A percentile compares a stretch with the other conserved stretches of the same genome.
Conservation (phyloP, 2,329 filamentous ascomycete species). For the Trichothecium roseum region DNA sequence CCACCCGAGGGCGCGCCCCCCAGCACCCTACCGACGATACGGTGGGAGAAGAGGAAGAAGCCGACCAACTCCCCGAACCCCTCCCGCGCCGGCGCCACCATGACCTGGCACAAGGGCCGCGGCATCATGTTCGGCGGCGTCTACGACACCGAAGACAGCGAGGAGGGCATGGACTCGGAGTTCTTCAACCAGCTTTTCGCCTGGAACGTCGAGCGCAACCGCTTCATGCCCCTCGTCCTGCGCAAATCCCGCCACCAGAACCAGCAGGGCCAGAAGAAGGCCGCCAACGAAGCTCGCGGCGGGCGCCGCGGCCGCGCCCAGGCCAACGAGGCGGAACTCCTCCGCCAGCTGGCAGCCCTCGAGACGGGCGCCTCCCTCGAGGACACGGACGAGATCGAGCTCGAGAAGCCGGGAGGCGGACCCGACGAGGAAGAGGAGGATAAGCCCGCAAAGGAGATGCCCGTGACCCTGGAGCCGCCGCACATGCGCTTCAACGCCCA, state of each 20-base stretch:
- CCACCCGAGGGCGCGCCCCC: conserved; percentile 57
- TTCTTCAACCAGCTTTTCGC: conserved; percentile 90
- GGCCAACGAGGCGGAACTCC: conserved; percentile 83
- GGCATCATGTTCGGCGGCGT: conserved; percentile 93
- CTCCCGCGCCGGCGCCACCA: conserved; percentile 76
- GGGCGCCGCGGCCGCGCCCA: conserved; percentile 64
- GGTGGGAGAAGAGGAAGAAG: conserved; percentile 90
- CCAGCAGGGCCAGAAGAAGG: conserved; percentile 36
- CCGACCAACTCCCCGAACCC: conserved; percentile 83
- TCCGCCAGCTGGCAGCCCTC: conserved; percentile 77
- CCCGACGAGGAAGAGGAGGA: conserved; percentile 45
- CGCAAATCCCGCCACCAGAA: conserved; percentile 61
- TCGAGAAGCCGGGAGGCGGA: conserved; percentile 32
- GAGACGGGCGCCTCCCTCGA: conserved; percentile 79
- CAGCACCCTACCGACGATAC: conserved; percentile 58
- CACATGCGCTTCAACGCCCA: conserved; percentile 87
- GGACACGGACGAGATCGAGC: conserved; percentile 35
- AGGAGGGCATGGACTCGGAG: conserved; percentile 93
- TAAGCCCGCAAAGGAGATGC: conserved; percentile 49
- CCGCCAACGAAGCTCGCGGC: conserved; percentile 41
- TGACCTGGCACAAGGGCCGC: conserved; percentile 87
- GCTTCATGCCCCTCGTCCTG: conserved; percentile 78
- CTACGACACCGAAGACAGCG: conserved; percentile 81
- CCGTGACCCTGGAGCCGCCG: conserved; percentile 70
- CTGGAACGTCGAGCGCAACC: conserved; percentile 91